Evolutionary conservation across 345 rosid genomes (phyloP).

Genomic region (Populus nigra): DNA sequence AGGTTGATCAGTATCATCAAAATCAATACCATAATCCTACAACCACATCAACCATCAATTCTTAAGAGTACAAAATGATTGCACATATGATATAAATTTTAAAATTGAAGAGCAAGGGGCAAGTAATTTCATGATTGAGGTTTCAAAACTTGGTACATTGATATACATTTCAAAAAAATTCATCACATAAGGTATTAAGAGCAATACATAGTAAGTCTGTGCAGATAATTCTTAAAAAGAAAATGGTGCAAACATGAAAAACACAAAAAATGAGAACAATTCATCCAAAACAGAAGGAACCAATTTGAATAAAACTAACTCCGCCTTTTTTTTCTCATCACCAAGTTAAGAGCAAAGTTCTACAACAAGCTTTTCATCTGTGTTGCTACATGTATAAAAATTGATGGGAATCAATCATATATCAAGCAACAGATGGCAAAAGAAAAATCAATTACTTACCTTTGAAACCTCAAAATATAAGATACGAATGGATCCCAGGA

Average conservation of each 20-base stretch:
- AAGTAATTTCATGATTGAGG: neutral
- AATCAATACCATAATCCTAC: constrained; percentile 84
- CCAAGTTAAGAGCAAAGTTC: constrained; percentile 69
- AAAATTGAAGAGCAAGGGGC: too few species aligned
- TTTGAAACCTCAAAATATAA: constrained; percentile 15
- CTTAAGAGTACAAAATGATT: neutral
- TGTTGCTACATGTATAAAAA: constrained; percentile 50
- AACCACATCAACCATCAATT: constrained; percentile 8
- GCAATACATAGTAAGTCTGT: neutral
- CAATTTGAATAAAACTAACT: constrained; percentile 42
- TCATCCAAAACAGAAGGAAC: neutral
- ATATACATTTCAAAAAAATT: neutral
- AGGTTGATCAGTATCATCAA: constrained; percentile 60
- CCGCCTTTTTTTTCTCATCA: constrained; percentile 38
- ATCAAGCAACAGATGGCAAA: neutral
- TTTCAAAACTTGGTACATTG: neutral
- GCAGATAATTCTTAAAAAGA: neutral
- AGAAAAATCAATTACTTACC: constrained; percentile 7
- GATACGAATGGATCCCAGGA: neutral
- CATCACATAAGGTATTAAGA: neutral
- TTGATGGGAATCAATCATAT: constrained; percentile 11
- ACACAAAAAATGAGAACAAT: neutral
- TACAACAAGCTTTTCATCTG: constrained; percentile 93
- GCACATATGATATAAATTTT: neutral
- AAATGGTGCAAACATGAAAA: neutral